Conservation (phyloP, 2,329 filamentous ascomycete species). For the Sclerotinia subarctica region DNA sequence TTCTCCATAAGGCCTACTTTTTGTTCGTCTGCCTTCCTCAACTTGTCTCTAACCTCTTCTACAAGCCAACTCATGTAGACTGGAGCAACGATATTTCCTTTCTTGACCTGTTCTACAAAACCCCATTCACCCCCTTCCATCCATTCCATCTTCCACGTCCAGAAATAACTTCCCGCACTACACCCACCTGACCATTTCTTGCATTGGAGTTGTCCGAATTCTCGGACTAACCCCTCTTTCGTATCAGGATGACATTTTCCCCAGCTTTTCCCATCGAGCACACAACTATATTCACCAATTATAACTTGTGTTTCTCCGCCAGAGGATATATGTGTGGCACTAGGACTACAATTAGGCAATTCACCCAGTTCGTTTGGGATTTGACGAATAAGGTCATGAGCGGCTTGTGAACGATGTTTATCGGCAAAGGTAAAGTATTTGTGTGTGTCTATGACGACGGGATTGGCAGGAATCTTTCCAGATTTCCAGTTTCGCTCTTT, state of each 20-base stretch:
- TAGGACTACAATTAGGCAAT: conserved; percentile 42
- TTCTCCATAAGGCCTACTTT: conserved; percentile 40
- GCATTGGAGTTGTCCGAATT: conserved; percentile 50
- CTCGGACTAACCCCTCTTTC: conserved; percentile 43
- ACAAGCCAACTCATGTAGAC: conserved; percentile 40
- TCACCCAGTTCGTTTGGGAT: conserved; percentile 45
- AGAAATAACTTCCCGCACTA: conserved; percentile 54
- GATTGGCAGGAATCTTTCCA: conserved; percentile 39
- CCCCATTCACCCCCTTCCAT: conserved; percentile 61
- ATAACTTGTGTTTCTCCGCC: conserved; percentile 47
- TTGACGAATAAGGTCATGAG: conserved; percentile 50
- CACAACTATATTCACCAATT: conserved; percentile 58
- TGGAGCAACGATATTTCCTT: conserved; percentile 44
- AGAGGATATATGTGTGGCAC: conserved; percentile 40
- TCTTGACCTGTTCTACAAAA: conserved; percentile 51
- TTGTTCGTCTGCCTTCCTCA: conserved; percentile 43
- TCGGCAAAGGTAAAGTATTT: conserved; percentile 58
- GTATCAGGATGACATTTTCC: conserved; percentile 43
- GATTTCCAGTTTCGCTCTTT: conserved; percentile 36
- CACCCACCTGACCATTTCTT: conserved; percentile 46
- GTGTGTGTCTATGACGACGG: conserved; percentile 57
- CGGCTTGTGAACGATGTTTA: conserved; percentile 48
- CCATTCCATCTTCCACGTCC: conserved; percentile 59
- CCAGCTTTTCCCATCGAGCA: conserved; percentile 53
- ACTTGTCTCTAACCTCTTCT: conserved; percentile 40